Percentiles rank a stretch among this genome's conserved stretches.
Conservation (phyloP, 2,329 filamentous ascomycete genomes). For the Exophiala sp. region DNA sequence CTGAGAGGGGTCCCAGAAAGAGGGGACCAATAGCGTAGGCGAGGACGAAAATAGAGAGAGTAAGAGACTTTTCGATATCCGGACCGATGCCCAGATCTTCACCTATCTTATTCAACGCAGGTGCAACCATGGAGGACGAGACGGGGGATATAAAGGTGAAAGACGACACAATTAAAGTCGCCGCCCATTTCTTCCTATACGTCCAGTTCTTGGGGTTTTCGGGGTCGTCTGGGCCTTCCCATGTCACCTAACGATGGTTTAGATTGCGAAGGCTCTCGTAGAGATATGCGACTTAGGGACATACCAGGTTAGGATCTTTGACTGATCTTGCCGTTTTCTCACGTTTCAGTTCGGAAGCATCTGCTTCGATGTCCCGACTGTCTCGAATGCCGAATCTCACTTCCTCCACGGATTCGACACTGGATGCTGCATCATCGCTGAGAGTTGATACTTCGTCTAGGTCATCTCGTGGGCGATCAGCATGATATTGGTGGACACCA, state of each 20-base stretch:
- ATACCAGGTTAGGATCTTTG: slow-evolving; percentile 31
- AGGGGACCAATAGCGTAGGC: slow-evolving; percentile 51
- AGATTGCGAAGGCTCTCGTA: not conserved
- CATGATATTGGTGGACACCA: slow-evolving; percentile 21
- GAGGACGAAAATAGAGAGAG: slow-evolving; percentile 52
- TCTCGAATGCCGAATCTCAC: slow-evolving; percentile 17
- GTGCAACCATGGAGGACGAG: slow-evolving; percentile 55
- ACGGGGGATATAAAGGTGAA: slow-evolving; percentile 61
- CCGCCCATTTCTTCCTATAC: slow-evolving; percentile 51
- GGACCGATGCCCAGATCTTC: slow-evolving; percentile 49
- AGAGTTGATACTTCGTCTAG: slow-evolving; percentile 6
- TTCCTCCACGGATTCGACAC: slow-evolving; percentile 24
- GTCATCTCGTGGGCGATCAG: slow-evolving; percentile 14
- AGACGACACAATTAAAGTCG: slow-evolving; percentile 49
- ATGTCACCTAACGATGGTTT: slow-evolving; percentile 34
- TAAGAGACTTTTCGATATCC: slow-evolving; percentile 42
- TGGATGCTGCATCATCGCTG: slow-evolving; percentile 18
- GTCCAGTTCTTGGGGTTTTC: slow-evolving; percentile 52
- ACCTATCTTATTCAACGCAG: slow-evolving; percentile 48
- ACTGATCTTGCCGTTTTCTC: slow-evolving; percentile 24
- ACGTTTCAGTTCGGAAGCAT: slow-evolving; percentile 8
- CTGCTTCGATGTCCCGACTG: slow-evolving; percentile 15
- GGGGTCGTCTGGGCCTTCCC: slow-evolving; percentile 50
- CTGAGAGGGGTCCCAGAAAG: slow-evolving; percentile 49
- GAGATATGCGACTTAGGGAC: not conserved